Conservation (phyloP, 139 green algal genomes). For the Marvania coccoides region DNA sequence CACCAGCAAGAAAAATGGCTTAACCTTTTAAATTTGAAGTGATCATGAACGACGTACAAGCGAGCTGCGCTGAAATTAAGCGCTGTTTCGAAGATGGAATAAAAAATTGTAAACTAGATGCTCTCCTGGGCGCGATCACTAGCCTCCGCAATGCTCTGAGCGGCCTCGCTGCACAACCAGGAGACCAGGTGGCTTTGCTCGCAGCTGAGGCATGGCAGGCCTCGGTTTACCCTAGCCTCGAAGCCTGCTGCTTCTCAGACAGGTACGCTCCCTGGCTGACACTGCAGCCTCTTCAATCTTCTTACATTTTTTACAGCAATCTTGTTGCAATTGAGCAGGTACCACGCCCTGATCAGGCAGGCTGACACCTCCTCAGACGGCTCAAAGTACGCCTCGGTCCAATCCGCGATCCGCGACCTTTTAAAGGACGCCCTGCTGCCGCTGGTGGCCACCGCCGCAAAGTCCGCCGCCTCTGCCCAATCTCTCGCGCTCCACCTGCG, state of each 20-base stretch:
- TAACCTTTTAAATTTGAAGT: too few species aligned
- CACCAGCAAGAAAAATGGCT: neutral
- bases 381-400: neutral
- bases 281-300: neutral
- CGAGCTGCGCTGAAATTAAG: neutral
- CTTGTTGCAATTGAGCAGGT: neutral
- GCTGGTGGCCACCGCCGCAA: neutral
- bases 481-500: slow-evolving; percentile 3
- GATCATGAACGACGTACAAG: neutral
- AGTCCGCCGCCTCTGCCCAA: neutral
- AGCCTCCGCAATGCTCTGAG: neutral
- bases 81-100: neutral
- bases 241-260: neutral
- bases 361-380: neutral
- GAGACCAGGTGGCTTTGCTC: neutral
- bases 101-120: too few species aligned
- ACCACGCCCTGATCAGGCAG: neutral
- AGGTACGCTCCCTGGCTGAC: neutral
- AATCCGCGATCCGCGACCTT: neutral
- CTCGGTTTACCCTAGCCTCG: neutral
- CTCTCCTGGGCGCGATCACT: neutral
- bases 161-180: neutral
- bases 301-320: neutral
- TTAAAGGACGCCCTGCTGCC: slow-evolving; percentile 2
- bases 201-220: neutral